A percentile compares a stretch with the other conserved stretches of the same genome.
phyloP scores from a whole-genome alignment of 768 basidiomycete genomes.

The Xerocomellus chrysenteron region DNA sequence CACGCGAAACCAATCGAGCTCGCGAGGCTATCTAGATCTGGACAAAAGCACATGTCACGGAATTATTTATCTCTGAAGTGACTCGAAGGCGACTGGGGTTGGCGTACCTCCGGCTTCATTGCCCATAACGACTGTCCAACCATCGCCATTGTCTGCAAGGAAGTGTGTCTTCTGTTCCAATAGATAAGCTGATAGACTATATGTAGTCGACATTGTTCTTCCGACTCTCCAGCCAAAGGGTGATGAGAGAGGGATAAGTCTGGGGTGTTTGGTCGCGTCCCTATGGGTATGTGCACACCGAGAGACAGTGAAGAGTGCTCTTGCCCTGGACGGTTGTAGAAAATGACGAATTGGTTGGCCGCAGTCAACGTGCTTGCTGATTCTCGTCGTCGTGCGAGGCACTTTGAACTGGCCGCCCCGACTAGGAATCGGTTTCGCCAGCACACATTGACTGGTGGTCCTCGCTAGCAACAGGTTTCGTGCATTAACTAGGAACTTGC shows the following conservation, averaged over 20 bases:
- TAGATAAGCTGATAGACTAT: conserved; percentile 40
- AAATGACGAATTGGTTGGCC: background rate
- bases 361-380: background rate
- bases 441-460: background rate
- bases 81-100: background rate
- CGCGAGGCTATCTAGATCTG: conserved; percentile 96
- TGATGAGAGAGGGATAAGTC: background rate
- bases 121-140: conserved; percentile 90
- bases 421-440: background rate
- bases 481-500: background rate
- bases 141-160: conserved; percentile 51
- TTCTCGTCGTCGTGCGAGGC: background rate
- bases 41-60: background rate
- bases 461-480: background rate
- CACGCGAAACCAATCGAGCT: too few relatives aligned
- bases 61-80: background rate
- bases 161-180: conserved; percentile 56
- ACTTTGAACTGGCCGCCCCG: background rate
- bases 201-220: conserved; percentile 22
- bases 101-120: conserved; percentile 91
- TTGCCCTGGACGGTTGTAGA: background rate
- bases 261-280: background rate
- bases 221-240: background rate
- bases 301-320: background rate
- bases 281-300: background rate